These are phyloP conservation scores for Limnomonas spitsbergensis DNA, from an alignment of 139 green algal genomes.

Conservation along the genomic window DNA sequence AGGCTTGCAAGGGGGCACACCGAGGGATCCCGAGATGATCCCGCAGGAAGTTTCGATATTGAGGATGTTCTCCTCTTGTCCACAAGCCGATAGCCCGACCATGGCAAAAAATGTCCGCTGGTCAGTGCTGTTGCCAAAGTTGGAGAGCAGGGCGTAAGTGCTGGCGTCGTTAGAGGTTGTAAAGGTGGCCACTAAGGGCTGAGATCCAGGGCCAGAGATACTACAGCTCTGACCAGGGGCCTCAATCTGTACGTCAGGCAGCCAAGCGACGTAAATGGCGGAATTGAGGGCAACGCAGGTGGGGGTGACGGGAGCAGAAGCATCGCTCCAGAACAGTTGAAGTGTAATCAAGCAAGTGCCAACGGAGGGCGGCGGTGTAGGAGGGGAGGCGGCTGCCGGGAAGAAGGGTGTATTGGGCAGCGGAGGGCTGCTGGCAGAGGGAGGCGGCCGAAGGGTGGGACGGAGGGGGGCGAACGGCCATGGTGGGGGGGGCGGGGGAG, in stretches of 20 bases:
- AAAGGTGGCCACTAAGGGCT: not conserved
- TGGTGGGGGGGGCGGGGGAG: not conserved
- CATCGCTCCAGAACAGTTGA: not conserved
- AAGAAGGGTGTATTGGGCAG: not conserved
- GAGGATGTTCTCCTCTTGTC: not conserved
- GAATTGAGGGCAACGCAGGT: not conserved
- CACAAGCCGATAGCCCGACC: not conserved
- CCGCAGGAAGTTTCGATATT: not conserved
- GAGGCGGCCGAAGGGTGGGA: not conserved
- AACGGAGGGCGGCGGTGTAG: not conserved
- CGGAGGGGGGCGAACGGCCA: not conserved
- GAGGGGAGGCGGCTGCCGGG: too few species aligned
- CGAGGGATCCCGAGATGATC: not conserved
- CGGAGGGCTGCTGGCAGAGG: not conserved
- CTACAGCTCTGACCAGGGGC: not conserved
- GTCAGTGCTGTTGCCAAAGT: not conserved
- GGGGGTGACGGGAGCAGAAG: not conserved
- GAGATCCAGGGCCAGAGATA: too few species aligned
- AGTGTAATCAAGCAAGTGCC: not conserved
- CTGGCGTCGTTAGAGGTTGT: not conserved
- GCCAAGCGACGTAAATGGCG: not conserved
- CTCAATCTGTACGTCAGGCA: not conserved
- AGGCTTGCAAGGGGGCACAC: not conserved
- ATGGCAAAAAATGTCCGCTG: not conserved
- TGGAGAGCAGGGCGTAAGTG: not conserved